phyloP scores from a whole-genome alignment of 2,329 filamentous ascomycete genomes.

The Akanthomyces dipterigenus region DNA sequence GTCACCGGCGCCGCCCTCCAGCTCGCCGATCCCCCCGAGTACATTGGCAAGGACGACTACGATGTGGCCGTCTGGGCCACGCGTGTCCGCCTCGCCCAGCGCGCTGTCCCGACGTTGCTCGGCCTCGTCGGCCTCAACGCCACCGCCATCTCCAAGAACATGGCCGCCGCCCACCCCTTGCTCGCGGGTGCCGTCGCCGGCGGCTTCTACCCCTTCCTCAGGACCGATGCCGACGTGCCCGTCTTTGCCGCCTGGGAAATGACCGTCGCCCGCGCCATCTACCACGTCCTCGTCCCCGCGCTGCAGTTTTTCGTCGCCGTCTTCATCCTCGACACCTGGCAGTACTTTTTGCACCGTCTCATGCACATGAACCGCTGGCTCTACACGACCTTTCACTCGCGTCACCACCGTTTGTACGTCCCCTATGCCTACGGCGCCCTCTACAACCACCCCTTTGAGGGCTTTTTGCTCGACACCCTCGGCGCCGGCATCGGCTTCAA shows the following conservation, averaged over 20 bases:
- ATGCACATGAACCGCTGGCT: slow-evolving; percentile 99
- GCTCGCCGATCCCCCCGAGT: slow-evolving; percentile 65
- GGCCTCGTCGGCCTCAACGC: slow-evolving; percentile 71
- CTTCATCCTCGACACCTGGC: slow-evolving; percentile 85
- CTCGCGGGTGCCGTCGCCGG: slow-evolving; percentile 72
- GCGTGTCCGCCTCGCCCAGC: slow-evolving; percentile 70
- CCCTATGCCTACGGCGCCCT: slow-evolving; percentile 95
- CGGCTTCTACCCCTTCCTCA: slow-evolving; percentile 70
- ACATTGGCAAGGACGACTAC: slow-evolving; percentile 71
- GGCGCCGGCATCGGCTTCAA: slow-evolving; percentile 83
- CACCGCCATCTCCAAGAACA: slow-evolving; percentile 64
- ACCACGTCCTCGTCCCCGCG: slow-evolving; percentile 69
- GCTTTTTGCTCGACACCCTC: slow-evolving; percentile 85
- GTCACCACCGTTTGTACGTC: slow-evolving; percentile 94
- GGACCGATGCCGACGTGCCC: slow-evolving; percentile 55
- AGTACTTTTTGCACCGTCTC: slow-evolving; percentile 91
- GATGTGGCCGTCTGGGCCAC: slow-evolving; percentile 88
- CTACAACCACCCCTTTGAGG: slow-evolving; percentile 94
- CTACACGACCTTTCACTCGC: slow-evolving; percentile 87
- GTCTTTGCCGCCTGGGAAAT: slow-evolving; percentile 83
- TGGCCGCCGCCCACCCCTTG: slow-evolving; percentile 63
- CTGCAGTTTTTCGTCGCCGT: slow-evolving; percentile 72
- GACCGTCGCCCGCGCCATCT: slow-evolving; percentile 64
- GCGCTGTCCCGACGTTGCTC: slow-evolving; percentile 66
- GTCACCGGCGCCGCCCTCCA: slow-evolving; percentile 60